phyloP scores from a whole-genome alignment of 495 filamentous ascomycete genomes.

The Penicillium canariense region DNA sequence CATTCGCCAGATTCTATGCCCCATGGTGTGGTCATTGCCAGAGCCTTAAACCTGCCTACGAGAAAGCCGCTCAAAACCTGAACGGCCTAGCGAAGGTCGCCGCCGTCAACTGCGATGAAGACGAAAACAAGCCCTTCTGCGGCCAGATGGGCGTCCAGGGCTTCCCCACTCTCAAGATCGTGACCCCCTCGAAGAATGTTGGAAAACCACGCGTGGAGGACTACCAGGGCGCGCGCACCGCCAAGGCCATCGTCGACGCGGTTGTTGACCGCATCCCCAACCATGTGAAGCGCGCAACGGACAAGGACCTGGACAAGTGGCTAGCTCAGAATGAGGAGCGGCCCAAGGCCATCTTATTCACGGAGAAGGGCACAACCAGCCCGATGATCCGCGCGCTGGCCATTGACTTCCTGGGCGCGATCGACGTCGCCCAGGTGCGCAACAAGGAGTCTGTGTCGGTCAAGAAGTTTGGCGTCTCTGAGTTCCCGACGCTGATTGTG shows the following conservation, averaged over 20 bases:
- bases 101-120: slow-evolving; percentile 94
- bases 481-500: slow-evolving; percentile 79
- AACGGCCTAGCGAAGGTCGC: slow-evolving; percentile 90
- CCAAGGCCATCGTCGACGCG: slow-evolving; percentile 83
- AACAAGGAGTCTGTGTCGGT: slow-evolving; percentile 74
- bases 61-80: slow-evolving; percentile 86
- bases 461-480: slow-evolving; percentile 69
- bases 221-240: slow-evolving; percentile 78
- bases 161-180: slow-evolving; percentile 95
- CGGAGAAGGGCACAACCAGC: slow-evolving; percentile 86
- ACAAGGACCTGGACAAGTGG: slow-evolving; percentile 77
- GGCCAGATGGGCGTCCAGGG: slow-evolving; percentile 86
- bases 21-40: slow-evolving; percentile 97
- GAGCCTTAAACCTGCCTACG: slow-evolving; percentile 92
- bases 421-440: slow-evolving; percentile 80
- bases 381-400: slow-evolving; percentile 80
- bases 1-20: slow-evolving; percentile 75
- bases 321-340: slow-evolving; percentile 67
- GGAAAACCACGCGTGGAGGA: slow-evolving; percentile 88
- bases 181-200: slow-evolving; percentile 77
- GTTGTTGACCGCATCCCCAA: slow-evolving; percentile 88
- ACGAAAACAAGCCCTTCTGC: slow-evolving; percentile 88
- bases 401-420: slow-evolving; percentile 83
- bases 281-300: slow-evolving; percentile 76
- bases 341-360: slow-evolving; percentile 90